phyloP scores from a whole-genome alignment of 2,329 filamentous ascomycete genomes.

The Pezicula neosporulosa region DNA sequence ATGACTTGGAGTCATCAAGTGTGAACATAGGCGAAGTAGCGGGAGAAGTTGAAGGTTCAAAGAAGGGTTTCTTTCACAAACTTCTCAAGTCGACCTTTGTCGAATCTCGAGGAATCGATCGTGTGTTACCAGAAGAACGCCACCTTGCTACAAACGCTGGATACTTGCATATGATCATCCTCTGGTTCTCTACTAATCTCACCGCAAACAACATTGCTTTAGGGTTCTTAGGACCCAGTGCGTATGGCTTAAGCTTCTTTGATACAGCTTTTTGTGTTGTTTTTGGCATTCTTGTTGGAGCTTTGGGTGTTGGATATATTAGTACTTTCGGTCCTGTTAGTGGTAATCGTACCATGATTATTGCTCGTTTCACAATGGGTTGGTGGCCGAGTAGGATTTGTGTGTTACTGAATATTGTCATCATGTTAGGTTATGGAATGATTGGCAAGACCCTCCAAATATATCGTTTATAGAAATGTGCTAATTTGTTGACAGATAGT shows the following conservation, averaged over 20 bases:
- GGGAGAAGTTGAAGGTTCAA: too few relatives aligned
- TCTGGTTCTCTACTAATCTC: conserved; percentile 62
- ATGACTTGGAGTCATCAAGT: too few relatives aligned
- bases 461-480: not conserved
- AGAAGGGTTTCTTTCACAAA: too few relatives aligned
- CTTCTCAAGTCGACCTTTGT: conserved; percentile 1
- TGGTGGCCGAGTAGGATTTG: conserved; percentile 64
- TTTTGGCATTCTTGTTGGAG: conserved; percentile 53
- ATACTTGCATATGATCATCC: conserved; percentile 32
- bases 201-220: conserved; percentile 61
- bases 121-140: conserved; percentile 51
- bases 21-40: too few relatives aligned
- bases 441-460: conserved; percentile 31
- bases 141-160: conserved; percentile 31
- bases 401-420: conserved; percentile 58
- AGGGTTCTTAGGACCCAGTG: conserved; percentile 58
- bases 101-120: conserved; percentile 57
- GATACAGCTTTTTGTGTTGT: conserved; percentile 54
- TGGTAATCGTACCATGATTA: conserved; percentile 57
- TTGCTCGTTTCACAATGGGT: conserved; percentile 59
- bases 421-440: conserved; percentile 58
- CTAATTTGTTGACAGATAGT: conserved; percentile 37
- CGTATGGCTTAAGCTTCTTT: conserved; percentile 54
- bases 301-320: conserved; percentile 53
- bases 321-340: conserved; percentile 59